A percentile compares a stretch with the other conserved stretches of the same genome.
Conservation (phyloP, 805 yeast genomes). For the Metschnikowia hibisci region DNA sequence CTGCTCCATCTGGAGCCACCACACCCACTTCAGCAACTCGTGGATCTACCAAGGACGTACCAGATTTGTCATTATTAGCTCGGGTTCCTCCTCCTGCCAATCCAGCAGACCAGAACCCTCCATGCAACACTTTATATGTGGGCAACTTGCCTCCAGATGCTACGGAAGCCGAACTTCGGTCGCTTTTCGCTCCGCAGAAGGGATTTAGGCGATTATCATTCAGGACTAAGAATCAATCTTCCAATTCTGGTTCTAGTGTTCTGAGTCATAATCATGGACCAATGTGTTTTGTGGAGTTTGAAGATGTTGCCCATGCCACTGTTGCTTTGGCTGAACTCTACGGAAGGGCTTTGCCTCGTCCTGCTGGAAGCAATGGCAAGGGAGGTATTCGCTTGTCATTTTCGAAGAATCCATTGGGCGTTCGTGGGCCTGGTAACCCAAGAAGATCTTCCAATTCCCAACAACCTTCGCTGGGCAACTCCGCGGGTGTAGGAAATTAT, state of each 20-base stretch:
- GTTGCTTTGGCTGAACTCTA: slow-evolving; percentile 90
- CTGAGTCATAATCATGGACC: slow-evolving; percentile 72
- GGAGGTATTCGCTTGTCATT: slow-evolving; percentile 94
- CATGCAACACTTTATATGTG: slow-evolving; percentile 94
- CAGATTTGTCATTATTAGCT: slow-evolving; percentile 69
- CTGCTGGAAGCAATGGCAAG: slow-evolving; percentile 64
- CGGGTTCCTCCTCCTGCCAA: slow-evolving; percentile 90
- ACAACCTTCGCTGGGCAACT: slow-evolving; percentile 14
- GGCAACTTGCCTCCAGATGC: slow-evolving; percentile 98
- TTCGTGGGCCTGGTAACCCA: slow-evolving; percentile 63
- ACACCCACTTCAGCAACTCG: slow-evolving; percentile 13
- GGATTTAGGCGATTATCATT: slow-evolving; percentile 93
- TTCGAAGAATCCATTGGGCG: slow-evolving; percentile 96
- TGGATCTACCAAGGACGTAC: slow-evolving; percentile 36
- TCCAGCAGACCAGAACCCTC: slow-evolving; percentile 99
- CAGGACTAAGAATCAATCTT: slow-evolving; percentile 59
- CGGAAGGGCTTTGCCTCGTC: slow-evolving; percentile 85
- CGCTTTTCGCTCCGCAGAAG: slow-evolving; percentile 79
- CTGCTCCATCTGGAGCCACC: slow-evolving; percentile 7
- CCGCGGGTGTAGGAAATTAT: slow-evolving; percentile 30
- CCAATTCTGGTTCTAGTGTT: slow-evolving; percentile 20
- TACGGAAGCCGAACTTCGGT: slow-evolving; percentile 85
- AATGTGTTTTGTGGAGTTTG: slow-evolving; percentile 99
- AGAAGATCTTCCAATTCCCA: slow-evolving; percentile 37
- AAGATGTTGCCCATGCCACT: slow-evolving; percentile 90